Conservation (phyloP, 345 rosid species). For the Brassica carinata region DNA sequence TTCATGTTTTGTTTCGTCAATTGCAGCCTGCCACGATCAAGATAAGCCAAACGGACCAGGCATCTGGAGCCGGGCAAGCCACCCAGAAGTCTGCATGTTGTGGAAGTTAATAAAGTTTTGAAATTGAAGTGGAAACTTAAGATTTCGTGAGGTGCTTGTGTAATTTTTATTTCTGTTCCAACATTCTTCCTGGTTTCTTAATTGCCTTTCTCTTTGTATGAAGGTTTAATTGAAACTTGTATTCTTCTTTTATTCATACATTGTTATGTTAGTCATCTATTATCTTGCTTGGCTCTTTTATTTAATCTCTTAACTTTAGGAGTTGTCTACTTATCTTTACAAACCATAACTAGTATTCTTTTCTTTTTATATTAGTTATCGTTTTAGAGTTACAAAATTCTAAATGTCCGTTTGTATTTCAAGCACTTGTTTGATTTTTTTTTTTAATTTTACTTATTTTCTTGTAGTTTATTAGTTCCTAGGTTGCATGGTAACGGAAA, state of each 20-base stretch:
- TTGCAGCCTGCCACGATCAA: constrained; percentile 43
- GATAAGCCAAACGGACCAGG: constrained; percentile 44
- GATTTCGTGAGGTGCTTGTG: constrained; percentile 34
- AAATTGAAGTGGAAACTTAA: constrained; percentile 10
- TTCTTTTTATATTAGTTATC: no score
- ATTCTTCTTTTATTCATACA: constrained; percentile 12
- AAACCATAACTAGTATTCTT: no score
- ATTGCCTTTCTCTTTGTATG: constrained; percentile 32
- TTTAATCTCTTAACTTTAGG: not conserved
- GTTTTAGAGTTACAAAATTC: no score
- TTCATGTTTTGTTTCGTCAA: not conserved
- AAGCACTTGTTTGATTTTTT: no score
- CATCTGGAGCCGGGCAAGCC: constrained; percentile 41
- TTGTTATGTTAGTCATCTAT: not conserved
- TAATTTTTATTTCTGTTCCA: constrained; percentile 26
- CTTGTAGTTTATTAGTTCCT: no score
- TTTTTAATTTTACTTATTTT: no score
- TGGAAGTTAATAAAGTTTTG: constrained; percentile 31
- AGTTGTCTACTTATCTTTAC: no score
- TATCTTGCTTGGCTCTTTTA: constrained; percentile 10
- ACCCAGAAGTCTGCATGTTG: constrained; percentile 46
- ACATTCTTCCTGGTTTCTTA: constrained; percentile 12
- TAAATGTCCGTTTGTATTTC: no score
- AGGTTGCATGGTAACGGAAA: no score
- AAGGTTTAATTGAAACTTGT: constrained; percentile 33